A percentile compares a stretch with the other conserved stretches of the same genome.
Conservation (phyloP, 129 eudicot genomes). For the Tagetes erecta region DNA sequence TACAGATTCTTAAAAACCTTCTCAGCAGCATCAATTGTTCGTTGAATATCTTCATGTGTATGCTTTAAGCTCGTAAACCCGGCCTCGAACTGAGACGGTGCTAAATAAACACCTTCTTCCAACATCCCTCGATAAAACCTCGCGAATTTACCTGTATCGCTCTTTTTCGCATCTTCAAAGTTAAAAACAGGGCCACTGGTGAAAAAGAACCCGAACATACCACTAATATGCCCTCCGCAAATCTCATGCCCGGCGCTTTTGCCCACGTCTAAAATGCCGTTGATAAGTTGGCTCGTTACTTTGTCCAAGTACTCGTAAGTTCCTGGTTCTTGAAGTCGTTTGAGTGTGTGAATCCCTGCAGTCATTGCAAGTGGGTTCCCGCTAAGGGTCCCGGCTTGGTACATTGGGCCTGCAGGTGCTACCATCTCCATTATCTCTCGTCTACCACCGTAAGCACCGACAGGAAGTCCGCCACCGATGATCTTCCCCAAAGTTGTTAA, state of each 20-base stretch:
- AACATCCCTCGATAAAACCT: constrained; percentile 77
- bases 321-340: constrained; percentile 60
- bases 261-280: constrained; percentile 66
- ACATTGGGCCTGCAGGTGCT: constrained; percentile 94
- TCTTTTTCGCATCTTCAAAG: constrained; percentile 82
- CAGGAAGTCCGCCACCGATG: constrained; percentile 39
- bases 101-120: constrained; percentile 91
- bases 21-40: constrained; percentile 75
- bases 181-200: constrained; percentile 72
- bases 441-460: constrained; percentile 91
- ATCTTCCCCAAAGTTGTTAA: constrained; percentile 8
- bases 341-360: constrained; percentile 88
- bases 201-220: constrained; percentile 93
- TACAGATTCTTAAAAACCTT: constrained; percentile 68
- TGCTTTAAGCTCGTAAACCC: constrained; percentile 90
- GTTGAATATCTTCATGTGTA: constrained; percentile 68
- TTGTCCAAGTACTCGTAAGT: constrained; percentile 61
- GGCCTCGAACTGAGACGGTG: constrained; percentile 95
- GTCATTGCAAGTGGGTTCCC: constrained; percentile 98
- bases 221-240: constrained; percentile 71
- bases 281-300: constrained; percentile 56
- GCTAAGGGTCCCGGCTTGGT: constrained; percentile 88
- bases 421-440: constrained; percentile 94
- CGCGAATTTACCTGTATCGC: constrained; percentile 74
- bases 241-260: constrained; percentile 72